These are phyloP conservation scores for Neopestalotiopsis sp. DNA, from an alignment of 2,329 filamentous ascomycete genomes.

Conservation along the genomic window DNA sequence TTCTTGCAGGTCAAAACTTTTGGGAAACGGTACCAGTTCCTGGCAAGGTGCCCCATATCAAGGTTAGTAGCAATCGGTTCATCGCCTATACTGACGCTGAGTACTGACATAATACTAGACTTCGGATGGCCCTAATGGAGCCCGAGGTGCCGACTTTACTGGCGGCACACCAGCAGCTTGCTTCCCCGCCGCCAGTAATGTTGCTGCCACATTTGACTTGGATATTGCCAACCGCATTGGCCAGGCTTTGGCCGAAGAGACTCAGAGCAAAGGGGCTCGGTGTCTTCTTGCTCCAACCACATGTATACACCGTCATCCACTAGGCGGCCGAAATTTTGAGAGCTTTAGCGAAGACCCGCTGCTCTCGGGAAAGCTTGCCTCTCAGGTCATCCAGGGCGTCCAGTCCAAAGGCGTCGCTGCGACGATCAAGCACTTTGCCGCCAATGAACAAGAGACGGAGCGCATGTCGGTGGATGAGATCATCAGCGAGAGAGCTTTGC, in stretches of 20 bases:
- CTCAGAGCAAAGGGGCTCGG: slow-evolving; percentile 67
- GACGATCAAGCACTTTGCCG: slow-evolving; percentile 39
- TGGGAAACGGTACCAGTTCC: slow-evolving; percentile 23
- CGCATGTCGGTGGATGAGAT: slow-evolving; percentile 18
- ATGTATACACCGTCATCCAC: slow-evolving; percentile 52
- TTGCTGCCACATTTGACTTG: slow-evolving; percentile 69
- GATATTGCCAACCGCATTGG: slow-evolving; percentile 63
- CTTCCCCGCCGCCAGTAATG: slow-evolving; percentile 36
- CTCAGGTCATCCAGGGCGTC: slow-evolving; percentile 49
- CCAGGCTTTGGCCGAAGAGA: slow-evolving; percentile 60
- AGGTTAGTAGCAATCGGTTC: slow-evolving; percentile 15
- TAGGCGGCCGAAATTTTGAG: slow-evolving; percentile 55
- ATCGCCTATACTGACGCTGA: neutral
- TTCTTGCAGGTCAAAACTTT: slow-evolving; percentile 21
- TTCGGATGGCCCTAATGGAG: slow-evolving; percentile 41
- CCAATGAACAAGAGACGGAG: slow-evolving; percentile 35
- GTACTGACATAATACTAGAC: slow-evolving; percentile 11
- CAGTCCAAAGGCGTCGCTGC: slow-evolving; percentile 54
- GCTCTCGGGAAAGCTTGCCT: slow-evolving; percentile 49
- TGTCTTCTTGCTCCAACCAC: slow-evolving; percentile 72
- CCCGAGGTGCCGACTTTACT: slow-evolving; percentile 38
- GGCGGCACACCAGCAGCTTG: slow-evolving; percentile 38
- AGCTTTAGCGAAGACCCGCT: slow-evolving; percentile 54
- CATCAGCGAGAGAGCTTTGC: slow-evolving; percentile 20
- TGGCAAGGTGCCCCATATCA: slow-evolving; percentile 21